Percentiles rank a stretch among this genome's conserved stretches.
These are phyloP conservation scores for Candida krabiensis DNA, from an alignment of 805 yeast species.

Conservation along the genomic window DNA sequence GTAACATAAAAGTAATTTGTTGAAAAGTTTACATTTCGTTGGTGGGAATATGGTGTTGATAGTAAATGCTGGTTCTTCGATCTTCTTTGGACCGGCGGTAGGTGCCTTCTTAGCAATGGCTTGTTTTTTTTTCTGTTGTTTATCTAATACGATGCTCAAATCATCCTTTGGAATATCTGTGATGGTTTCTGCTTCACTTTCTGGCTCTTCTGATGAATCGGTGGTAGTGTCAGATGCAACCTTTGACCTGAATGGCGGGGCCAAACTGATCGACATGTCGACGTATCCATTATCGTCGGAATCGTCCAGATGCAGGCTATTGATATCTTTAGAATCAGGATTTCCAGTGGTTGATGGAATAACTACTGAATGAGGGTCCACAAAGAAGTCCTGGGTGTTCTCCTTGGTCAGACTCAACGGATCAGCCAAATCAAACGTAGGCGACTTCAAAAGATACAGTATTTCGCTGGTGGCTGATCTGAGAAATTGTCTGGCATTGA, in stretches of 20 bases:
- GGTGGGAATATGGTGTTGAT: conserved; percentile 20
- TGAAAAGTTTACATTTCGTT: conserved; percentile 12
- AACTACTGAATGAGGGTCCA: conserved; percentile 6
- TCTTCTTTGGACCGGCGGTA: neutral
- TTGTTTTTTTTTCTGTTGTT: conserved; percentile 11
- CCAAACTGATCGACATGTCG: conserved; percentile 26
- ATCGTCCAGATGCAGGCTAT: conserved; percentile 5
- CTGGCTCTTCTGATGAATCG: conserved; percentile 7
- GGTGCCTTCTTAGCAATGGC: conserved; percentile 8
- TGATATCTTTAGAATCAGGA: conserved; percentile 4
- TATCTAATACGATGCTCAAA: neutral
- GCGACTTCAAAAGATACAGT: conserved; percentile 35
- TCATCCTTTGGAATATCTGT: conserved; percentile 16
- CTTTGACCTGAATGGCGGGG: conserved; percentile 20
- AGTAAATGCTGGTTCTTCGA: neutral
- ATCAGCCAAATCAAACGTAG: conserved; percentile 32
- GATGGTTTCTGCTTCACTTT: conserved; percentile 24
- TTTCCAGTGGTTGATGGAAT: conserved; percentile 2
- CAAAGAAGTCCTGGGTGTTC: conserved; percentile 17
- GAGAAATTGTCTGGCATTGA: conserved; percentile 35
- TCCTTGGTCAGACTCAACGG: conserved; percentile 24
- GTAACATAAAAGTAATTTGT: conserved; percentile 16
- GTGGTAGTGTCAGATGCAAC: conserved; percentile 2
- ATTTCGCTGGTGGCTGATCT: conserved; percentile 37
- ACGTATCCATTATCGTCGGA: conserved; percentile 17